Evolutionary conservation across 1,284 basidiomycete genomes (phyloP).

Genomic region (Cryptococcus jaspeensis): DNA sequence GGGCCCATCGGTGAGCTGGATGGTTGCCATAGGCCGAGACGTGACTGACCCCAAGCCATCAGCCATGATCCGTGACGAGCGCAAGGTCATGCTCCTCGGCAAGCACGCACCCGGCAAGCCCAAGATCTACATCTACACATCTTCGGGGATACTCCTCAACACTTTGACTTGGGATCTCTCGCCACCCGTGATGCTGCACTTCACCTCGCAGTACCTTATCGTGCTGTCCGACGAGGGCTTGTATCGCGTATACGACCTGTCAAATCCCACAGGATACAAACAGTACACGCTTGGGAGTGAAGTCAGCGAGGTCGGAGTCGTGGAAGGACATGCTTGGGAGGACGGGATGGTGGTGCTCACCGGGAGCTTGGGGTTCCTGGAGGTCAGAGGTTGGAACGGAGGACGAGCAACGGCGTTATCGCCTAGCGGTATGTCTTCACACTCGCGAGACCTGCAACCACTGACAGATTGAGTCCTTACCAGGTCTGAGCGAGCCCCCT

Average conservation of each 20-base stretch:
- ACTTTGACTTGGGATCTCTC: conserved; percentile 53
- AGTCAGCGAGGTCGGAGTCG: conserved; percentile 77
- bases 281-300: conserved; percentile 83
- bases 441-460: conserved; percentile 1
- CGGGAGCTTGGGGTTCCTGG: conserved; percentile 70
- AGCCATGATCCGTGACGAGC: conserved; percentile 85
- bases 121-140: conserved; percentile 56
- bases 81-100: conserved; percentile 74
- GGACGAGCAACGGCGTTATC: conserved; percentile 63
- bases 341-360: conserved; percentile 84
- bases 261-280: conserved; percentile 69
- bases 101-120: conserved; percentile 67
- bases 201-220: conserved; percentile 59
- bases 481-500: conserved; percentile 73
- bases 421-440: conserved; percentile 61
- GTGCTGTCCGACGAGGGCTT: conserved; percentile 89
- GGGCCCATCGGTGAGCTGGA: conserved; percentile 75
- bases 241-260: conserved; percentile 84
- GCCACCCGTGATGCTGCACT: conserved; percentile 41
- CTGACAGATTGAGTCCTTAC: neutral
- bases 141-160: conserved; percentile 47
- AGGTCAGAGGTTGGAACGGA: conserved; percentile 83
- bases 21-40: neutral
- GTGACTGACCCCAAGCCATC: neutral
- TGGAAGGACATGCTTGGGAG: conserved; percentile 81